phyloP scores from a whole-genome alignment of 495 filamentous ascomycete genomes.

The Daldinia loculata region DNA sequence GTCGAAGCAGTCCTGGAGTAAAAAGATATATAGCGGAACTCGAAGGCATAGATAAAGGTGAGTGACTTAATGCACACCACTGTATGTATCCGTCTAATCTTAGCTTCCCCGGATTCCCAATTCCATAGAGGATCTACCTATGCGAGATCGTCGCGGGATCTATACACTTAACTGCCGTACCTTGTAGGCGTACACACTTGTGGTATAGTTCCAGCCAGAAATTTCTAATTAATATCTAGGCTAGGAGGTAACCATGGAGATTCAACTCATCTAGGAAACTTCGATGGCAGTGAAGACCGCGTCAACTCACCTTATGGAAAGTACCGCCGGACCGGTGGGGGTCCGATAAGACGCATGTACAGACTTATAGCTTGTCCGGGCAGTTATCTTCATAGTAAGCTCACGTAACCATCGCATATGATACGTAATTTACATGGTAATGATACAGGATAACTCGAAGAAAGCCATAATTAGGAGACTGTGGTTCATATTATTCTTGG shows the following conservation, averaged over 20 bases:
- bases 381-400: neutral
- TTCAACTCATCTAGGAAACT: neutral
- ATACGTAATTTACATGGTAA: neutral
- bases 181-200: neutral
- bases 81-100: too few species aligned
- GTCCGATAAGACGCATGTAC: neutral
- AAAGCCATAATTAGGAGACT: neutral
- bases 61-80: neutral
- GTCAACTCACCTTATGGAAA: neutral
- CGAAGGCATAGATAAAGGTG: neutral
- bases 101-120: neutral
- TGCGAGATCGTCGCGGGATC: constrained; percentile 1
- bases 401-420: neutral
- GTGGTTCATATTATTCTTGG: neutral
- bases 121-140: neutral
- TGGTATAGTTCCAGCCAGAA: neutral
- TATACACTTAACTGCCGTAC: neutral
- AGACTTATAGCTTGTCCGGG: neutral
- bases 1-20: neutral
- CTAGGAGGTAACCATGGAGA: neutral
- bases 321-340: constrained; percentile 9
- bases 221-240: neutral
- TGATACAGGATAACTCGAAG: neutral
- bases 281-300: constrained; percentile 1
- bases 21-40: neutral